These are phyloP conservation scores for Candida manassasensis DNA, from an alignment of 805 yeast genomes.

Conservation along the genomic window DNA sequence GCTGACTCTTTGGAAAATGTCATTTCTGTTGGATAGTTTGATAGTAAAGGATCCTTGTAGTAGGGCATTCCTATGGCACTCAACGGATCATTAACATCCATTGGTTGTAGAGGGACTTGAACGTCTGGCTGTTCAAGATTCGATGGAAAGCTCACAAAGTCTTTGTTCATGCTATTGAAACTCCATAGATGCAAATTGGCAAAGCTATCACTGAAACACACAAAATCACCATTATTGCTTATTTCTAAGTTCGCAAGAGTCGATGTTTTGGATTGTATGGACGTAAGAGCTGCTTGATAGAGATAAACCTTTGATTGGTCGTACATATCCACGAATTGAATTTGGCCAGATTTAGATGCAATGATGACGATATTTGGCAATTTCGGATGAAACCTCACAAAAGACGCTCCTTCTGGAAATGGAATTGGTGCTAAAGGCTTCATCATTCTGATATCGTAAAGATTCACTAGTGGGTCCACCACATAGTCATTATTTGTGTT, in stretches of 20 bases:
- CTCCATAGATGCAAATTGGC: slow-evolving; percentile 69
- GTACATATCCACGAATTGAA: slow-evolving; percentile 79
- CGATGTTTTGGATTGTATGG: slow-evolving; percentile 4
- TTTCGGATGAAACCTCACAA: slow-evolving; percentile 81
- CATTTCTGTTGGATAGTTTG: slow-evolving; percentile 71
- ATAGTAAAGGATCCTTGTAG: slow-evolving; percentile 68
- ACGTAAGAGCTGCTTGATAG: slow-evolving; percentile 58
- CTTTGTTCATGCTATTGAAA: slow-evolving; percentile 22
- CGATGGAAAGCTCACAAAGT: slow-evolving; percentile 35
- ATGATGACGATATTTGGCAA: slow-evolving; percentile 71
- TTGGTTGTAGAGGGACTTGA: slow-evolving; percentile 22
- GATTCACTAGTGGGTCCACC: slow-evolving; percentile 75
- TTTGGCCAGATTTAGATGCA: slow-evolving; percentile 72
- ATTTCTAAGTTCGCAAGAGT: slow-evolving; percentile 49
- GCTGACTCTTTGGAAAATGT: slow-evolving; percentile 59
- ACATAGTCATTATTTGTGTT: slow-evolving; percentile 33
- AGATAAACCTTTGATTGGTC: slow-evolving; percentile 67
- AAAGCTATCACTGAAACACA: slow-evolving; percentile 63
- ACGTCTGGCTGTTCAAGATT: slow-evolving; percentile 53
- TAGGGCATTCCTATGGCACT: slow-evolving; percentile 81
- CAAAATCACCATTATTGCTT: slow-evolving; percentile 69
- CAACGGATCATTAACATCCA: slow-evolving; percentile 54
- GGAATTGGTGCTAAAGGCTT: slow-evolving; percentile 74
- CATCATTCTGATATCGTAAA: slow-evolving; percentile 73
- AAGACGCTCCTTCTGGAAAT: slow-evolving; percentile 85